Evolutionary conservation across 2,329 filamentous ascomycete genomes (phyloP), one percentile per base, ranked within the genome.

Genomic region (Aureobasidium musti): DNA sequence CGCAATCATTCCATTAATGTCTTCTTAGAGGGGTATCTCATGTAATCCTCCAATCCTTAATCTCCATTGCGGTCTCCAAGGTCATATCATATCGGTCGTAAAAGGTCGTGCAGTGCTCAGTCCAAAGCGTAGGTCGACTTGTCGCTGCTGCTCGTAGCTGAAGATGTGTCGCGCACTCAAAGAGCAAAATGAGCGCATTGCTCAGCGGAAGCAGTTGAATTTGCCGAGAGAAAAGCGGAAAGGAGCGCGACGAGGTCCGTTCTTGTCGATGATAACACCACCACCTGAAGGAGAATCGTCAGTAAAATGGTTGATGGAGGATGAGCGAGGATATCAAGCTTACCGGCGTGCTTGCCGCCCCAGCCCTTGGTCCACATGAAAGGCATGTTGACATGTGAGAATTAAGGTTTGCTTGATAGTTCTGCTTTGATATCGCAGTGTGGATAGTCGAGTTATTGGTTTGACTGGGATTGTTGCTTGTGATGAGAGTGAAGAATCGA

Each of bases 191-290:
- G 43, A n/a, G 39, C 39, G n/a, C 8, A 26, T 26, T 49, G 37
- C 41, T 76, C 73, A 84, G 67, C 79, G 77, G 76, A 84, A 85
- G 74, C 83, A 86, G 73, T 79, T 83, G 71, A 85, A 80, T 49
- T 79, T 78, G 52, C 83, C 82, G 69, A 79, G 75, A 39, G 79
- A 79, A 72, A 85, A 78, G 45, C 82, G 77, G 73, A 83, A 84
- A 6, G 83, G 81, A 30, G 82, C 82, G 63, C 81, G 77, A 45
- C 79, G 79, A 1, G 81, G 76, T 61, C 84, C 84, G 71, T 85
- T 79, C 70, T 80, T 80, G 75, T 84, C 82, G 67, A 82, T 82
- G 13, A 81, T 77, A 61, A 86, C 73, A 68, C 81, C 82, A 41
- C 81, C 83, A 63, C 82, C 82, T 80, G 65, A 8, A 23, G 17